These are phyloP conservation scores for Tilletia caries DNA, from an alignment of 1,284 basidiomycete species.

Conservation along the genomic window DNA sequence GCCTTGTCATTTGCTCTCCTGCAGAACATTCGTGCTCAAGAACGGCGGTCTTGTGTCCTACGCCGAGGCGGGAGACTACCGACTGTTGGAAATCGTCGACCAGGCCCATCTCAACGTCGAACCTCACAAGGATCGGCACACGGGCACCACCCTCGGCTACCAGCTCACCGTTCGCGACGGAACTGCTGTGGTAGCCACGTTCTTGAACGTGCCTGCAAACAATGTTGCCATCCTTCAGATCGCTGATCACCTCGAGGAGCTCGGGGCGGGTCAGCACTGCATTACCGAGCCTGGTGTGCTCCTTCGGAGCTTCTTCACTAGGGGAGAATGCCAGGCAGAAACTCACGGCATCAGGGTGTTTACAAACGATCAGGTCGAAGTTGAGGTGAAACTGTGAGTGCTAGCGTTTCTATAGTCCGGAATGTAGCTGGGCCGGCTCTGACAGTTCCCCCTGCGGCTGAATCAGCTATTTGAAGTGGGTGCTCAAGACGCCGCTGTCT, in stretches of 20 bases:
- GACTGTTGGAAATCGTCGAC: constrained; percentile 72
- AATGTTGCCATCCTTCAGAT: constrained; percentile 76
- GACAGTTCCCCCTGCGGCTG: constrained; percentile 70
- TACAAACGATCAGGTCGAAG: constrained; percentile 76
- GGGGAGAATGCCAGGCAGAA: constrained; percentile 74
- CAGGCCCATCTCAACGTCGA: constrained; percentile 68
- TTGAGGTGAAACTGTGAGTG: constrained; percentile 74
- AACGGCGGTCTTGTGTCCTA: constrained; percentile 64
- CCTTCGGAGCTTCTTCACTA: constrained; percentile 69
- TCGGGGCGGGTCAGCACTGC: constrained; percentile 73
- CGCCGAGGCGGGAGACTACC: constrained; percentile 69
- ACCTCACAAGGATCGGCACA: constrained; percentile 57
- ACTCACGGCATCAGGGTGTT: constrained; percentile 69
- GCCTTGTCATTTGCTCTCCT: too few species aligned
- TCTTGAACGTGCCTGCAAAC: constrained; percentile 74
- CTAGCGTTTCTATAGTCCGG: too few species aligned
- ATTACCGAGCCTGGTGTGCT: constrained; percentile 76
- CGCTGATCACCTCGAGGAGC: constrained; percentile 71
- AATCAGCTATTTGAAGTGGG: constrained; percentile 58
- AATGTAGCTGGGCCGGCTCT: too few species aligned
- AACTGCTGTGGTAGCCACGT: constrained; percentile 41
- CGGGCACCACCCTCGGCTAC: constrained; percentile 63
- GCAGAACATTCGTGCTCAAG: constrained; percentile 64
- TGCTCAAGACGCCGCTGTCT: constrained; percentile 28
- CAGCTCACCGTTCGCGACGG: constrained; percentile 59